Conservation (phyloP, 108 stramenopile species). For the Skeletonema grethae region DNA sequence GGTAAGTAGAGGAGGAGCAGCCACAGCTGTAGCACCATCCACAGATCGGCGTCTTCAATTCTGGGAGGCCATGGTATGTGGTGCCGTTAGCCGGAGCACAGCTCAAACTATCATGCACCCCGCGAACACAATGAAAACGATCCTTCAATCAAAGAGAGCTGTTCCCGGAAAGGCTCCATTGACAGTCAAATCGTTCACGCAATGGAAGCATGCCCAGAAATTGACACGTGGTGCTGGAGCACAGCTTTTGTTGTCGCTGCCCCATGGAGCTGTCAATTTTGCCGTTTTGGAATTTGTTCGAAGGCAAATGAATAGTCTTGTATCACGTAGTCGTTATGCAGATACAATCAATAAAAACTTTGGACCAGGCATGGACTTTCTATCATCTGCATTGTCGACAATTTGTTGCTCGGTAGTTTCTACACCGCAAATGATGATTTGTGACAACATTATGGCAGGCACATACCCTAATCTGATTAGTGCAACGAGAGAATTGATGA, state of each 20-base stretch:
- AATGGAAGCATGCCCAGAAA: constrained; percentile 58
- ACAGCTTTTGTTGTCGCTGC: constrained; percentile 91
- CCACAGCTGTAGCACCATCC: constrained; percentile 10
- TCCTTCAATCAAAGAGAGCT: constrained; percentile 78
- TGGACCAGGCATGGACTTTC: constrained; percentile 92
- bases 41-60: constrained; percentile 57
- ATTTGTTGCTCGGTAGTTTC: constrained; percentile 90
- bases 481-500: constrained; percentile 67
- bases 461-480: constrained; percentile 80
- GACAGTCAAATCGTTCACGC: constrained; percentile 53
- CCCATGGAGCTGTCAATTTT: constrained; percentile 97
- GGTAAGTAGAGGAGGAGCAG: constrained; percentile 34
- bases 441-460: constrained; percentile 96
- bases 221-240: constrained; percentile 94
- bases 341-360: constrained; percentile 38
- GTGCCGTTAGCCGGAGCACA: constrained; percentile 79
- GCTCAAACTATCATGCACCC: constrained; percentile 91
- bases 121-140: constrained; percentile 94
- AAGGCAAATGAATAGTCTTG: constrained; percentile 56
- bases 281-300: constrained; percentile 92
- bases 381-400: constrained; percentile 89
- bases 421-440: constrained; percentile 97
- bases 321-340: constrained; percentile 51
- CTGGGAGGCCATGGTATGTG: constrained; percentile 91
- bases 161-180: constrained; percentile 41